phyloP scores from a whole-genome alignment of 768 basidiomycete species.

The Phaeotremella skinneri region DNA sequence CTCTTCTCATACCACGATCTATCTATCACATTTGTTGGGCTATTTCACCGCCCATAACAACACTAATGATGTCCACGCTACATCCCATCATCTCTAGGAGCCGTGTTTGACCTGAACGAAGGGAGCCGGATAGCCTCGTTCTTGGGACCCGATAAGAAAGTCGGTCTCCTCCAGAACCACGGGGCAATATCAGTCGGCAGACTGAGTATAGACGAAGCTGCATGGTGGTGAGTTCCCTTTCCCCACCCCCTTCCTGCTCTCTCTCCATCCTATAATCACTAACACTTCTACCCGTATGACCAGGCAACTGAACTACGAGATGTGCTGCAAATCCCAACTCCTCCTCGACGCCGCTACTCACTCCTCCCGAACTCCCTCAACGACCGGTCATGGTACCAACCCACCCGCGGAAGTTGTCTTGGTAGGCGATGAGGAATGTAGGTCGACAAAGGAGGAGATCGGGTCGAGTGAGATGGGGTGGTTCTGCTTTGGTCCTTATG shows the following conservation, averaged over 20 bases:
- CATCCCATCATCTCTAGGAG: conserved; percentile 10
- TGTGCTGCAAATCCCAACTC: conserved; percentile 36
- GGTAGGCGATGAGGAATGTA: conserved; percentile 26
- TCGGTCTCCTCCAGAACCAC: conserved; percentile 35
- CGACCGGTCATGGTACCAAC: not conserved
- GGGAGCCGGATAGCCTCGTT: conserved; percentile 28
- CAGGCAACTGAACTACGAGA: conserved; percentile 37
- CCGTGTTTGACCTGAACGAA: conserved; percentile 29
- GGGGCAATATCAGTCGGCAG: conserved; percentile 26
- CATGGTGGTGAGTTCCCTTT: conserved; percentile 29
- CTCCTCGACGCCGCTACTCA: conserved; percentile 28
- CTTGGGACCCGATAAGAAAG: conserved; percentile 17
- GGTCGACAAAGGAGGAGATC: conserved; percentile 29
- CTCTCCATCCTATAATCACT: not conserved
- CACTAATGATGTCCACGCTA: no score
- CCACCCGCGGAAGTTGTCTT: conserved; percentile 10
- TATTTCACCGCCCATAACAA: no score
- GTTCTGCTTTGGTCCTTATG: conserved; percentile 27
- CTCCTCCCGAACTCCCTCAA: conserved; percentile 1
- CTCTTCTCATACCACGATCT: no score
- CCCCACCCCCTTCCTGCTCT: not conserved
- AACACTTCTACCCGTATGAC: not conserved
- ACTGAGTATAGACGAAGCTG: conserved; percentile 36
- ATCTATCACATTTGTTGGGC: no score
- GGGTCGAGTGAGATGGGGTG: conserved; percentile 35